These are phyloP conservation scores for Penicillium herquei DNA, from an alignment of 495 filamentous ascomycete species.

Conservation along the genomic window DNA sequence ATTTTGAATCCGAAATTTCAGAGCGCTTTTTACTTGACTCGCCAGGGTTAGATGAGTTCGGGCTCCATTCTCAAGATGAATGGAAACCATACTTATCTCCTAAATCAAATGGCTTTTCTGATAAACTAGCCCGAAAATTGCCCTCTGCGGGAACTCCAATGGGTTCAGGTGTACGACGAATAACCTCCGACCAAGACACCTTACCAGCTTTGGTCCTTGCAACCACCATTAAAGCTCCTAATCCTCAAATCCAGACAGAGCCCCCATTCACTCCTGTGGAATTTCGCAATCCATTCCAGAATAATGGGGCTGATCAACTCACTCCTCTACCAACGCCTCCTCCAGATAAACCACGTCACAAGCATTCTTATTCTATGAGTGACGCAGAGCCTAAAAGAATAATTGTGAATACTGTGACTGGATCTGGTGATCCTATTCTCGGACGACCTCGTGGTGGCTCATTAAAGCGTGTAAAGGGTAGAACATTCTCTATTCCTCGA, in stretches of 20 bases:
- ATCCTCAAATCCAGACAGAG: slow-evolving; percentile 1
- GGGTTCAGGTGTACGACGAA: slow-evolving; percentile 26
- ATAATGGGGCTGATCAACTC: background rate
- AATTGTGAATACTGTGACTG: slow-evolving; percentile 25
- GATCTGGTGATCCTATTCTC: slow-evolving; percentile 16
- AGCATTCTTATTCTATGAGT: slow-evolving; percentile 22
- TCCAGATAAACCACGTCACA: slow-evolving; percentile 12
- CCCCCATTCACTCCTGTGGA: slow-evolving; percentile 20
- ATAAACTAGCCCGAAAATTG: slow-evolving; percentile 34
- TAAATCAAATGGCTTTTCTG: slow-evolving; percentile 31
- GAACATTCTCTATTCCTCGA: slow-evolving; percentile 34
- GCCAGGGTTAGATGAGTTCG: slow-evolving; percentile 16
- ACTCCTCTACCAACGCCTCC: background rate
- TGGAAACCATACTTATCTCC: slow-evolving; percentile 51
- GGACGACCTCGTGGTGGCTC: slow-evolving; percentile 26
- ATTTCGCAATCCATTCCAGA: slow-evolving; percentile 39
- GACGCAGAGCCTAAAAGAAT: slow-evolving; percentile 27
- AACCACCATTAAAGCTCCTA: slow-evolving; percentile 26
- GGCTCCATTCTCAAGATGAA: slow-evolving; percentile 15
- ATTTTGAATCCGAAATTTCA: slow-evolving; percentile 29
- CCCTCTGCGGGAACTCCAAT: slow-evolving; percentile 26
- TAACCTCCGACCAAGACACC: slow-evolving; percentile 22
- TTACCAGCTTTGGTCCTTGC: slow-evolving; percentile 43
- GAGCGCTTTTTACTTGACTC: slow-evolving; percentile 14
- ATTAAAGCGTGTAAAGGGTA: slow-evolving; percentile 34